These are phyloP conservation scores for Gamsiella multidivaricata DNA, from an alignment of 192 early-diverging fungal species.

Conservation along the genomic window DNA sequence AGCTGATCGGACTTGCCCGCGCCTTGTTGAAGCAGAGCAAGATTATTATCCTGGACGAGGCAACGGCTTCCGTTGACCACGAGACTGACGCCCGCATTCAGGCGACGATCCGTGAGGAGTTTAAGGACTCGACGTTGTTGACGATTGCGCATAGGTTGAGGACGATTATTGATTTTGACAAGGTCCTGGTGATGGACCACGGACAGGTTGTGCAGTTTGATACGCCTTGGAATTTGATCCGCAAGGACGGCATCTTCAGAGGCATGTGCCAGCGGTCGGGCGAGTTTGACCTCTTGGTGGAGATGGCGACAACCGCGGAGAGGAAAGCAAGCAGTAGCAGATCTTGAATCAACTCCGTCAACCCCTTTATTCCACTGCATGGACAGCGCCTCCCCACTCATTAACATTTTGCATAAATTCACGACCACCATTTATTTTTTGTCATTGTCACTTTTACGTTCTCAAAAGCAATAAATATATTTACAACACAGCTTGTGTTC, in stretches of 20 bases:
- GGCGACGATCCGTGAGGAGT: slow-evolving; percentile 82
- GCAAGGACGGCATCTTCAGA: slow-evolving; percentile 68
- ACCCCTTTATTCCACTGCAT: neutral
- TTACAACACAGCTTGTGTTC: slow-evolving; percentile 10
- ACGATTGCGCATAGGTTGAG: slow-evolving; percentile 92
- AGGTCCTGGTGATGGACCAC: slow-evolving; percentile 81
- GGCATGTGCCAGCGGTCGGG: slow-evolving; percentile 87
- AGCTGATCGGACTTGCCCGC: slow-evolving; percentile 85
- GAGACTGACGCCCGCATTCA: slow-evolving; percentile 92
- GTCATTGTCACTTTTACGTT: too few relatives aligned
- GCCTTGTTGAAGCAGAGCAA: slow-evolving; percentile 78
- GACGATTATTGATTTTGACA: slow-evolving; percentile 91
- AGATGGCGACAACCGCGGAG: slow-evolving; percentile 33
- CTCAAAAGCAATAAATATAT: too few relatives aligned
- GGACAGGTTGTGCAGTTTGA: slow-evolving; percentile 70
- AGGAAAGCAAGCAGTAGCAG: slow-evolving; percentile 17
- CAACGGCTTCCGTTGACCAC: slow-evolving; percentile 78
- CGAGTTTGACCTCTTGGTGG: slow-evolving; percentile 77
- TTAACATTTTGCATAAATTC: slow-evolving; percentile 6
- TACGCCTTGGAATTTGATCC: slow-evolving; percentile 74
- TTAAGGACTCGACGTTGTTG: slow-evolving; percentile 82
- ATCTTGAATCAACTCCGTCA: neutral
- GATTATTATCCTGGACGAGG: slow-evolving; percentile 64
- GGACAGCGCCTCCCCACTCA: slow-evolving; percentile 8
- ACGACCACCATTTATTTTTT: neutral